Evolutionary conservation across 805 yeast genomes (phyloP).

Genomic region (Cyberlindnera petersonii): DNA sequence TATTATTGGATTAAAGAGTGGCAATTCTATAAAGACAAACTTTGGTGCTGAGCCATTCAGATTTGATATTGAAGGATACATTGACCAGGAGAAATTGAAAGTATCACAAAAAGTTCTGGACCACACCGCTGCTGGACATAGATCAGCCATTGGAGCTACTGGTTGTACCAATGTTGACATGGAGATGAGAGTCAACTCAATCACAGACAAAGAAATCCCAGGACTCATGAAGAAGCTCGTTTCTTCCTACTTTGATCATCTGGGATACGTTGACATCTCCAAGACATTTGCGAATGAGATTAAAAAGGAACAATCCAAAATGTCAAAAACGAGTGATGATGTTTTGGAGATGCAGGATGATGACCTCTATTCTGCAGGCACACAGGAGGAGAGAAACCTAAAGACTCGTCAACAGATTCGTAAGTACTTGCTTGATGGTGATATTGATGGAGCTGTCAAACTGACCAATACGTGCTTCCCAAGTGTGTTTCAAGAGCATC

Average conservation of each 20-base stretch:
- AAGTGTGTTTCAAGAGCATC: conserved; percentile 31
- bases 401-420: conserved; percentile 45
- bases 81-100: conserved; percentile 40
- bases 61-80: conserved; percentile 57
- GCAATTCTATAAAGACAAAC: conserved; percentile 33
- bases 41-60: conserved; percentile 52
- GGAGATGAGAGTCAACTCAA: conserved; percentile 8
- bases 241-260: conserved; percentile 50
- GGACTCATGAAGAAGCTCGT: conserved; percentile 34
- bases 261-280: conserved; percentile 54
- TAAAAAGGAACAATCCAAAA: conserved; percentile 24
- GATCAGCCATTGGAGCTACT: background rate
- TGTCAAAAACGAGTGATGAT: conserved; percentile 11
- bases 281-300: conserved; percentile 49
- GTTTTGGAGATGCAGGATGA: too few species aligned
- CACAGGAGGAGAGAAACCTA: conserved; percentile 36
- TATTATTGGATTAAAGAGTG: conserved; percentile 36
- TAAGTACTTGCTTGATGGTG: conserved; percentile 34
- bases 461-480: conserved; percentile 33
- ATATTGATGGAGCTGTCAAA: conserved; percentile 34
- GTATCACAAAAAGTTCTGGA: conserved; percentile 26
- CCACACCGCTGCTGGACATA: conserved; percentile 7
- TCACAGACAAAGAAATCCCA: conserved; percentile 23
- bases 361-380: conserved; percentile 15
- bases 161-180: conserved; percentile 4